A percentile compares a stretch with the other conserved stretches of the same genome.
Evolutionary conservation across 2,329 filamentous ascomycete genomes (phyloP).

Genomic region (Fusarium sp.): DNA sequence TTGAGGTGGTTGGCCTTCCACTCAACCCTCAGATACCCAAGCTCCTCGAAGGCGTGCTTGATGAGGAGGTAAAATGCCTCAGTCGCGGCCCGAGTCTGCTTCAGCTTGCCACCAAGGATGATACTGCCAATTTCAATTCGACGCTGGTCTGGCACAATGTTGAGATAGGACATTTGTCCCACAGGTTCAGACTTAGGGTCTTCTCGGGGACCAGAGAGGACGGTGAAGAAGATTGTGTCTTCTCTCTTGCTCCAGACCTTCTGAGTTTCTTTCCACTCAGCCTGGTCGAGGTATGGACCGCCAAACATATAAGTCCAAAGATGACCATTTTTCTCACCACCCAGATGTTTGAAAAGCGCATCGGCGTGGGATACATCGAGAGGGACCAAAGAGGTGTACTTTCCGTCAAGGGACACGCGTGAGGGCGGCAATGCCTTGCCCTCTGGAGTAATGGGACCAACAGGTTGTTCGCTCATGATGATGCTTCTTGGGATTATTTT

Average conservation of each 20-base stretch:
- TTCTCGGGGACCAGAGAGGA: conserved; percentile 51
- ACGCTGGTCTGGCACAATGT: conserved; percentile 60
- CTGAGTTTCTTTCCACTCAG: conserved; percentile 36
- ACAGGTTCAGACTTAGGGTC: conserved; percentile 49
- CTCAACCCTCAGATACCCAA: conserved; percentile 69
- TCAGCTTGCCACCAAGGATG: conserved; percentile 61
- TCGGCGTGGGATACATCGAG: conserved; percentile 44
- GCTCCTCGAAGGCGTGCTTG: conserved; percentile 61
- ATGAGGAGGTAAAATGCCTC: conserved; percentile 70
- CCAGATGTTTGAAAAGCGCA: conserved; percentile 49
- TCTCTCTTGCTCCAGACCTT: conserved; percentile 40
- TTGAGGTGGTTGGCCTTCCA: conserved; percentile 75
- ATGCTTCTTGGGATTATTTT: neutral
- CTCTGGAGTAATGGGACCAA: conserved; percentile 36
- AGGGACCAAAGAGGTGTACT: conserved; percentile 48
- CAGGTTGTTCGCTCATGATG: conserved; percentile 21
- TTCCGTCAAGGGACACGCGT: conserved; percentile 43
- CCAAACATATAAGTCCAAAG: conserved; percentile 52
- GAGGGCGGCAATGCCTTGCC: conserved; percentile 31
- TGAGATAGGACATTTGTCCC: conserved; percentile 59
- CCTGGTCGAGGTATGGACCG: conserved; percentile 35
- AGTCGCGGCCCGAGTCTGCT: conserved; percentile 67
- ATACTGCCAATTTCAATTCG: conserved; percentile 70
- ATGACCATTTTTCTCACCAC: conserved; percentile 45
- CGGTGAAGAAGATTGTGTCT: conserved; percentile 58